Evolutionary conservation across 2,329 filamentous ascomycete genomes (phyloP), one percentile per base, ranked within the genome.

Genomic region (Oidium heveae): DNA sequence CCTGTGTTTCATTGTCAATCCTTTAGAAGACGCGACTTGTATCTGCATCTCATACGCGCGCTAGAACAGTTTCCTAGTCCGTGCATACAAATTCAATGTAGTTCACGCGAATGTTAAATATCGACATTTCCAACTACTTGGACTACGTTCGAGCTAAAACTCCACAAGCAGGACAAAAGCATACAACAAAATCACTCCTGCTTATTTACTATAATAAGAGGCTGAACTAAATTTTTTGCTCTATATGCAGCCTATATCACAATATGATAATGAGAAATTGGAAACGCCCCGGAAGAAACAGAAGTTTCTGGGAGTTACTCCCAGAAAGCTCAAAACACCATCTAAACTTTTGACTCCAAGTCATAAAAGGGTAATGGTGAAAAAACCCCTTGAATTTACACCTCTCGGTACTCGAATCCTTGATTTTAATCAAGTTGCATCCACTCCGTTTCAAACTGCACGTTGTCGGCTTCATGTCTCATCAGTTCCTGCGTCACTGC

Each of bases 371-470:
- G 79, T 86, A 41, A 68, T 84, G 41, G 70, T 89, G 44, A 94
- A 93, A 66, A 94, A 88, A 63, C 83, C 86, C 5, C 76, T 98
- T 37, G 88, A 95, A 64, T 96, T 96, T 63, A 98, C 91, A 0
- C 91, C 91, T 0, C 71, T 98, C n/a, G 87, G 86, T 7, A 95
- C 86, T 15, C 82, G 91, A 41, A 75, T 84, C 20, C 74, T 98
- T 3, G 86, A 86, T 1, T 83, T 85, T 4, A 75, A 75, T 36
- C 77, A 84, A 59, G 74, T 84, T 55, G 76, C 86, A 46, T 79
- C 82, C 1, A 94, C 91, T 0, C 91, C 91, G 0, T 96, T 95
- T 63, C 87, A 94, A 61, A 76, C 93, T 57, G 93, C 91, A 51
- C 80, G 93, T 20, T 87, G 80, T 32, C 81, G 85, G 47, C 76